phyloP scores from a whole-genome alignment of 108 stramenopile species.

The Cyclostephanos tholiformis region DNA sequence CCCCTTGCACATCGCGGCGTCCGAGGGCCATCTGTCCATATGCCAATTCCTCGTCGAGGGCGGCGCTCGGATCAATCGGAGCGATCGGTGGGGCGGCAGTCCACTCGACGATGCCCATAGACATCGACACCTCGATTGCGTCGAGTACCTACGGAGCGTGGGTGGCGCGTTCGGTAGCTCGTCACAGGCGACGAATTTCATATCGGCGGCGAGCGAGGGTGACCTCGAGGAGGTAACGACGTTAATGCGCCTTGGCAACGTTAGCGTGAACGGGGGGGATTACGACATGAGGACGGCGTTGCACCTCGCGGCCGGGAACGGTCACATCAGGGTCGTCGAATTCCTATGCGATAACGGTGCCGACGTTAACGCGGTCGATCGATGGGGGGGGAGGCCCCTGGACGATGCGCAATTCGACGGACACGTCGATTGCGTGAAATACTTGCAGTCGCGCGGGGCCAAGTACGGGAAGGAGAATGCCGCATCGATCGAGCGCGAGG shows the following conservation, averaged over 20 bases:
- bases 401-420: slow-evolving; percentile 49
- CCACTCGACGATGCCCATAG: slow-evolving; percentile 64
- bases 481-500: slow-evolving; percentile 25
- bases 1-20: slow-evolving; percentile 62
- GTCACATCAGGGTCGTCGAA: slow-evolving; percentile 48
- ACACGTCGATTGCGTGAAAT: slow-evolving; percentile 27
- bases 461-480: slow-evolving; percentile 20
- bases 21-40: slow-evolving; percentile 61
- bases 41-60: slow-evolving; percentile 32
- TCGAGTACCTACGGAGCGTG: slow-evolving; percentile 36
- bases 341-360: slow-evolving; percentile 55
- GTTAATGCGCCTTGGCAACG: slow-evolving; percentile 36
- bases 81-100: slow-evolving; percentile 65
- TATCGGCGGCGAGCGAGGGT: slow-evolving; percentile 54
- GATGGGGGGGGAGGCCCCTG: slow-evolving; percentile 56
- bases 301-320: slow-evolving; percentile 59
- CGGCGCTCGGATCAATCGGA: slow-evolving; percentile 52
- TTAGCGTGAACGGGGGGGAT: slow-evolving; percentile 52
- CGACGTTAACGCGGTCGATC: slow-evolving; percentile 49
- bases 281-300: slow-evolving; percentile 60
- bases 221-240: slow-evolving; percentile 48
- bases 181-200: slow-evolving; percentile 47
- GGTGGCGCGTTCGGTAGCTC: slow-evolving; percentile 50
- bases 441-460: slow-evolving; percentile 31
- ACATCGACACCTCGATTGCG: slow-evolving; percentile 46